phyloP scores from a whole-genome alignment of 371 early-diverging fungal species.

The Capillidium rhysosporum region DNA sequence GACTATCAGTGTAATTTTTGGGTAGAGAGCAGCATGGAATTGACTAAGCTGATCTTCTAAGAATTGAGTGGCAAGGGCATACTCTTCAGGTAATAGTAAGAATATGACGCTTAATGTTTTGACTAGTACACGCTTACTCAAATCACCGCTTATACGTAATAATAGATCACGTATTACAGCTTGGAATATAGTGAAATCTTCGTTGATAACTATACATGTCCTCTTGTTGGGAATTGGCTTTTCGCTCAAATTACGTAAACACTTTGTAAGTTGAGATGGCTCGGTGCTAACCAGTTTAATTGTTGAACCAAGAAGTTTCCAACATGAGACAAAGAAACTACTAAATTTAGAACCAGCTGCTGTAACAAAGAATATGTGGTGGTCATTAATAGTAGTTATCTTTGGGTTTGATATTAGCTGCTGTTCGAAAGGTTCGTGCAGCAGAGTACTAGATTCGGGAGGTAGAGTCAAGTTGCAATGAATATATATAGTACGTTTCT shows the following conservation, averaged over 20 bases:
- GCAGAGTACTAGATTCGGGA: not conserved
- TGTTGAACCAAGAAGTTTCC: not conserved
- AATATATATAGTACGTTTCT: conserved; percentile 1
- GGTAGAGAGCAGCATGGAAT: not conserved
- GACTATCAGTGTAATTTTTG: not conserved
- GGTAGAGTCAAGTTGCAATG: not conserved
- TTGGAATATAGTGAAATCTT: not conserved
- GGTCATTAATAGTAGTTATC: not conserved
- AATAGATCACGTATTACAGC: not conserved
- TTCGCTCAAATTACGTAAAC: not conserved
- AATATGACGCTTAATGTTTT: not conserved
- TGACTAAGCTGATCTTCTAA: not conserved
- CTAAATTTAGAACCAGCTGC: not conserved
- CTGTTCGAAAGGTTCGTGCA: conserved; percentile 1
- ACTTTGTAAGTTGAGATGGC: not conserved
- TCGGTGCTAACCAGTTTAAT: not conserved
- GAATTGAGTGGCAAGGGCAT: not conserved
- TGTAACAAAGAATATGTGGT: not conserved
- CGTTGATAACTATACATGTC: not conserved
- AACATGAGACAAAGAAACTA: not conserved
- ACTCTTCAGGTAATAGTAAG: not conserved
- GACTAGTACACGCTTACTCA: not conserved
- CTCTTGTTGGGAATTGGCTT: not conserved
- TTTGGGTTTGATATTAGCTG: not conserved
- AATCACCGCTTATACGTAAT: not conserved